Conservation (phyloP, 306 rosid genomes). For the Fagus crenata region DNA sequence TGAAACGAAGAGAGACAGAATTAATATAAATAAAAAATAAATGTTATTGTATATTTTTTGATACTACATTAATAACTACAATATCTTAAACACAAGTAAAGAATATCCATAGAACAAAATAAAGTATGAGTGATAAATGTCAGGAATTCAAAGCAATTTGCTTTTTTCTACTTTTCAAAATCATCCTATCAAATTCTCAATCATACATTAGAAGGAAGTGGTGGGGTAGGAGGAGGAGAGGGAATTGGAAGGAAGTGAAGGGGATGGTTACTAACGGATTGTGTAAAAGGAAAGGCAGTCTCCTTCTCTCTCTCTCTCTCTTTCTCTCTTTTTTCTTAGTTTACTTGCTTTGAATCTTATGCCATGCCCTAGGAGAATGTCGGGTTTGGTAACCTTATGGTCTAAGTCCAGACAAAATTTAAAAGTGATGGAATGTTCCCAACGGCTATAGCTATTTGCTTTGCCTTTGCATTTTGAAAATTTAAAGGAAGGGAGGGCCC, state of each 20-base stretch:
- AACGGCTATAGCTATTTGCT: slow-evolving; percentile 52
- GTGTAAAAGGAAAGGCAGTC: slow-evolving; percentile 32
- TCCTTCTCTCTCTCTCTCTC: not conserved
- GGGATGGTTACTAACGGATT: slow-evolving; percentile 28
- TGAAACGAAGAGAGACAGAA: too few species aligned
- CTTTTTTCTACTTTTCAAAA: not conserved
- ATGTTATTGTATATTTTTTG: too few species aligned
- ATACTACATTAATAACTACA: not conserved
- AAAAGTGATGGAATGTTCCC: slow-evolving; percentile 62
- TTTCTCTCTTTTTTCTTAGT: not conserved
- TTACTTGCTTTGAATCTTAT: slow-evolving; percentile 57
- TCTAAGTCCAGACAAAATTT: slow-evolving; percentile 42
- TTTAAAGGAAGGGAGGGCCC: slow-evolving; percentile 35
- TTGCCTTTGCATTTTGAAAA: slow-evolving; percentile 27
- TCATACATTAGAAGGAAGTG: slow-evolving; percentile 20
- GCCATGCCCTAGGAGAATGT: slow-evolving; percentile 41
- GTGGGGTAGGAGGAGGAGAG: slow-evolving; percentile 18
- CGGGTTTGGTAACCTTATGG: slow-evolving; percentile 24
- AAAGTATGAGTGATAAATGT: not conserved
- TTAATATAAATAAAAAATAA: too few species aligned
- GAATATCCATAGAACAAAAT: not conserved
- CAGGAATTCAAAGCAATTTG: slow-evolving; percentile 18
- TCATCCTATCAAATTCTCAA: not conserved
- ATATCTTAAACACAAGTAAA: not conserved
- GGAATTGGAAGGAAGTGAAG: not conserved